Base-by-base conservation (phyloP, 331 rosid genomes). In the Pyrus hybrid region DNA sequence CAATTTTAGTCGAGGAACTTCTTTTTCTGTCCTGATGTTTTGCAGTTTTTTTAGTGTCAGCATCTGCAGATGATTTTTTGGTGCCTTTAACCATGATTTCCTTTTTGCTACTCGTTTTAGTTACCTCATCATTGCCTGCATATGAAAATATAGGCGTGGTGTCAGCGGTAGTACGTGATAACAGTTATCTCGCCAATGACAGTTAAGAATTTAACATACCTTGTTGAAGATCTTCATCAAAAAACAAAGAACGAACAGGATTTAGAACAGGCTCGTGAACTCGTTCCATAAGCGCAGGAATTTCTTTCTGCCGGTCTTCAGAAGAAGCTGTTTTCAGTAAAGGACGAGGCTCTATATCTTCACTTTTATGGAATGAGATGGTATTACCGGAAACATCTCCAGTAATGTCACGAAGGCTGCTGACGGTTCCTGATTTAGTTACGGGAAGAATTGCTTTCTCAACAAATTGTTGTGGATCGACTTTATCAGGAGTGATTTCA, bases 21-120 rank as follows among this genome's bases (percentile, higher is more conserved):
- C 64, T 76, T 65, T 80, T 81, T 66, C 72, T 76, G 37, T 81
- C 85, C 79, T 54, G 82, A 77, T 79, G 84, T 83, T 82, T 86
- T 54, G 41, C 60, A 53, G 67, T 91, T 77, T 60, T 66, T 8
- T 82, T 63, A 71, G 33, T 20, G 63, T 68, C 83, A 74, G 70
- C 73, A 76, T 65, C 72, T 37, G 75, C 56, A 75, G 85, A 78
- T 67, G 80, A 71, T 41, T 73, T 87, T 79, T 82, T 79, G 70
- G 77, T 51, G 83, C 69, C 80, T 73, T 83, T 77, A 32, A 30
- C 82, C 80, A 22, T 63, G 71, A 32, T 82, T 80, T 83, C 86
- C 79, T 65, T 77, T 67, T 56, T 56, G 67, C 45, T 71, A 30
- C 20, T 77, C 67, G 30, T 63, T 70, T 63, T 72, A 53, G 77